Conservation (phyloP, 352 stramenopile species). For the Nothophytophthora sp. region DNA sequence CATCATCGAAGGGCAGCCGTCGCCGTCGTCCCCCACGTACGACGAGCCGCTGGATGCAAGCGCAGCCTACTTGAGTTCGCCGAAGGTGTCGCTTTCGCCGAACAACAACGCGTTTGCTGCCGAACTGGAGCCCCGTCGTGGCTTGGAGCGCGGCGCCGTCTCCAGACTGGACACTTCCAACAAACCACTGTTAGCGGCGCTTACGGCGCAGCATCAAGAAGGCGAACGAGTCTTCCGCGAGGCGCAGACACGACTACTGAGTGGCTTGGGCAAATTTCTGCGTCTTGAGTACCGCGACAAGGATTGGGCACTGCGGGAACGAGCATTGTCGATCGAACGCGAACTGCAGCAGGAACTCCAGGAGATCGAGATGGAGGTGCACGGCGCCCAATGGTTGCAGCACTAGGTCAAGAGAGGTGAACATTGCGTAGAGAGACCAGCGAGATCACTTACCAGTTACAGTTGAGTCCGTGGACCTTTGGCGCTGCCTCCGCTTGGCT, state of each 20-base stretch:
- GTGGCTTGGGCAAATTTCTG: constrained; percentile 58
- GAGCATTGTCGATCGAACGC: constrained; percentile 57
- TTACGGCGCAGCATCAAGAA: constrained; percentile 43
- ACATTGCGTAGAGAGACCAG: constrained; percentile 6
- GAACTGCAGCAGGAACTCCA: constrained; percentile 64
- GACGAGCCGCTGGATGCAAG: constrained; percentile 17
- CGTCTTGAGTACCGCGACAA: constrained; percentile 51
- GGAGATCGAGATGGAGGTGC: constrained; percentile 41
- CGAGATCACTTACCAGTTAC: constrained; percentile 29
- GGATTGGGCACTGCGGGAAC: constrained; percentile 48
- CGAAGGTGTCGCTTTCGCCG: constrained; percentile 15
- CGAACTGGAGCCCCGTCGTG: constrained; percentile 9
- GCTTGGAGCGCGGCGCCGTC: constrained; percentile 19
- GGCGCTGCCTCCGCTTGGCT: constrained; percentile 18
- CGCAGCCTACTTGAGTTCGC: constrained; percentile 9
- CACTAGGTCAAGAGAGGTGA: constrained; percentile 11
- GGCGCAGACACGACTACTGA: constrained; percentile 47
- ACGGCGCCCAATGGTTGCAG: constrained; percentile 31
- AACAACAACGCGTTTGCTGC: constrained; percentile 8
- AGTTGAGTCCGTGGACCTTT: constrained; percentile 46
- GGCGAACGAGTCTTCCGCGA: constrained; percentile 40
- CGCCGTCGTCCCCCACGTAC: constrained; percentile 30
- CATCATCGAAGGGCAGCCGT: constrained; percentile 36
- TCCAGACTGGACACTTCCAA: constrained; percentile 36
- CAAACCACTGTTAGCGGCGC: constrained; percentile 32